Conservation (phyloP, 179 eudicot genomes). For the Amaranthus tricolor region DNA sequence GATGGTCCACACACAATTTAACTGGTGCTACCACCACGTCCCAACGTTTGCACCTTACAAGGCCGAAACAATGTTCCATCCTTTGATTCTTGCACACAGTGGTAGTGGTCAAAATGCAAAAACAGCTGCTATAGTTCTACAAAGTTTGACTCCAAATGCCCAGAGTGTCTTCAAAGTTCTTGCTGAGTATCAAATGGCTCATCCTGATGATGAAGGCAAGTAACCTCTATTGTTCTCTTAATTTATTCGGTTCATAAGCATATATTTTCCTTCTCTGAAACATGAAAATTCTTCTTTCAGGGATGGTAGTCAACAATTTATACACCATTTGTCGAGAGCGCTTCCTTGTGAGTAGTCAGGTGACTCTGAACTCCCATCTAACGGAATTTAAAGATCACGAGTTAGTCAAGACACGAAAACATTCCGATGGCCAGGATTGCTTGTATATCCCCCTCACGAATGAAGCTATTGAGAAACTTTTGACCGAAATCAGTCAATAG, state of each 20-base stretch:
- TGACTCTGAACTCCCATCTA: conserved; percentile 85
- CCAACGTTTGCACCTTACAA: conserved; percentile 89
- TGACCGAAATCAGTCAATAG: conserved; percentile 54
- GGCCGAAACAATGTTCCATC: conserved; percentile 68
- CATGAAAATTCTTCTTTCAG: conserved; percentile 32
- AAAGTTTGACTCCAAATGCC: conserved; percentile 94
- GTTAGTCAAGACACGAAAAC: conserved; percentile 66
- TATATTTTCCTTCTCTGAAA: not conserved
- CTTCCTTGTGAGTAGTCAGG: conserved; percentile 87
- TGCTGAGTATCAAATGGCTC: conserved; percentile 74
- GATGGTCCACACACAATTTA: conserved; percentile 96
- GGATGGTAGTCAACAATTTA: conserved; percentile 61
- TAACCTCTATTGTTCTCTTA: conserved; percentile 10
- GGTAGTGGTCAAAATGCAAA: conserved; percentile 72
- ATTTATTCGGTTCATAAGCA: not conserved
- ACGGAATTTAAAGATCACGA: conserved; percentile 96
- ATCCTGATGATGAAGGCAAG: conserved; percentile 82
- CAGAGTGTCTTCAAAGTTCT: conserved; percentile 92
- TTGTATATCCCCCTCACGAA: conserved; percentile 66
- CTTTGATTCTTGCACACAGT: conserved; percentile 71
- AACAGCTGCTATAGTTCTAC: conserved; percentile 83
- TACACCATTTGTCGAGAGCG: conserved; percentile 76
- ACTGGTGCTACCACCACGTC: conserved; percentile 90
- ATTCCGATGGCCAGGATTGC: conserved; percentile 92
- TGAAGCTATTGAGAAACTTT: conserved; percentile 74